A percentile compares a stretch with the other conserved stretches of the same genome.
These are phyloP conservation scores for Hanseniaspora jakobsenii DNA, from an alignment of 805 yeast genomes.

Conservation along the genomic window DNA sequence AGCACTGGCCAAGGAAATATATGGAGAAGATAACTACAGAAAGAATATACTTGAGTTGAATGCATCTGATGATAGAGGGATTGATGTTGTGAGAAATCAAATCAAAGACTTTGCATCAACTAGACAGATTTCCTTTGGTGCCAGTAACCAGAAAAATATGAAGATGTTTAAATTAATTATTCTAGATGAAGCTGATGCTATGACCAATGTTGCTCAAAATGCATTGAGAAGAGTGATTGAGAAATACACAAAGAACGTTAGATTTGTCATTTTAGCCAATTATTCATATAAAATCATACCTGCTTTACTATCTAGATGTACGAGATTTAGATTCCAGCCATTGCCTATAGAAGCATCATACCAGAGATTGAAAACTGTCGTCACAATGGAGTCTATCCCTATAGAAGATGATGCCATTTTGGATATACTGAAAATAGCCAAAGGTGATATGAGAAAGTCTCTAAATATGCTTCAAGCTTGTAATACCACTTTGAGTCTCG, in stretches of 20 bases:
- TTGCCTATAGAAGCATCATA: constrained; percentile 54
- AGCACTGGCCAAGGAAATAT: constrained; percentile 77
- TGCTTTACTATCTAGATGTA: constrained; percentile 86
- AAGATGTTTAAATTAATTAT: constrained; percentile 78
- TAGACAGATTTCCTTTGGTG: constrained; percentile 60
- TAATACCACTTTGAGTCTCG: constrained; percentile 51
- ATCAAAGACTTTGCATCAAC: constrained; percentile 94
- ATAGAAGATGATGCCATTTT: constrained; percentile 47
- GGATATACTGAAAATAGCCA: constrained; percentile 59
- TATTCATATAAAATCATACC: constrained; percentile 93
- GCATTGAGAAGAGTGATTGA: constrained; percentile 73
- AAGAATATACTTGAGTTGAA: constrained; percentile 90
- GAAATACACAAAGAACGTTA: constrained; percentile 84
- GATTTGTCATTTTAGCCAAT: constrained; percentile 90
- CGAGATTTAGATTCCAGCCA: constrained; percentile 87
- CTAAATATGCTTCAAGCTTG: constrained; percentile 91
- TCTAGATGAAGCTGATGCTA: constrained; percentile 94
- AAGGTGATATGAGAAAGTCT: constrained; percentile 95
- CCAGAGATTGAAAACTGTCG: constrained; percentile 55
- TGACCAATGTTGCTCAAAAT: constrained; percentile 78
- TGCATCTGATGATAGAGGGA: constrained; percentile 96
- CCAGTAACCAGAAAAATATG: constrained; percentile 22
- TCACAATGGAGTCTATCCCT: constrained; percentile 51
- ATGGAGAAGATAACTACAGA: constrained; percentile 58
- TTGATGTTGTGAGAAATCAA: constrained; percentile 94